phyloP scores from a whole-genome alignment of 2,329 filamentous ascomycete genomes.

The Aspergillus calidoustus region DNA sequence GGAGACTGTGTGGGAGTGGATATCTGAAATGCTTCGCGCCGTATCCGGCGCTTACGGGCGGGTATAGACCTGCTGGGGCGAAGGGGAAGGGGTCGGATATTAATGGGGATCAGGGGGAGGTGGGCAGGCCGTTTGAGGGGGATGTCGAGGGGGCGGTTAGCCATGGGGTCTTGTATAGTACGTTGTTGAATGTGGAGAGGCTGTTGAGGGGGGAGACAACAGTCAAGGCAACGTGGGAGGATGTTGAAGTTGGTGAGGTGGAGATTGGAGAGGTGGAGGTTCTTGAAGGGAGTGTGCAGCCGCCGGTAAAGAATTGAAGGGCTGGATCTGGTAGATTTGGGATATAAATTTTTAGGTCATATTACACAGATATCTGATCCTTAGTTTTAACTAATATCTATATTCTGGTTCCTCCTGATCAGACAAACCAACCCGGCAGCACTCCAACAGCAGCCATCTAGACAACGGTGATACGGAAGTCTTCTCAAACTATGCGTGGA shows the following conservation, averaged over 20 bases:
- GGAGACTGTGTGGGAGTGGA: constrained; percentile 27
- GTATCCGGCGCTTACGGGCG: constrained; percentile 25
- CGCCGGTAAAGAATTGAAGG: neutral
- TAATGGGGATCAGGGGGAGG: constrained; percentile 12
- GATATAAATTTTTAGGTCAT: no score
- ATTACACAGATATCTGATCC: no score
- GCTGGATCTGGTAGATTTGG: neutral
- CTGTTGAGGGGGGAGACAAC: constrained; percentile 19
- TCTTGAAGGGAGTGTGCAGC: neutral
- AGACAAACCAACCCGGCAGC: no score
- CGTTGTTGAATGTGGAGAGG: constrained; percentile 26
- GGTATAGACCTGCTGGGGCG: constrained; percentile 18
- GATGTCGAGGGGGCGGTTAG: constrained; percentile 13
- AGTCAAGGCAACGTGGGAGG: constrained; percentile 26
- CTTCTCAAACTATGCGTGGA: neutral
- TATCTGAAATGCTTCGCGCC: constrained; percentile 27
- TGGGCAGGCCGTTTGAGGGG: constrained; percentile 4
- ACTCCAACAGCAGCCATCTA: no score
- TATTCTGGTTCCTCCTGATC: no score
- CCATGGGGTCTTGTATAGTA: constrained; percentile 27
- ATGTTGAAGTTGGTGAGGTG: constrained; percentile 15
- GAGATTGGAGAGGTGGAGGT: neutral
- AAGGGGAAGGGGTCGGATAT: constrained; percentile 24
- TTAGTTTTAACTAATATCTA: no score
- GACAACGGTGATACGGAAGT: no score